Evolutionary conservation across 768 basidiomycete species (phyloP), one percentile per base, ranked within the genome.

Genomic region (Trametes elegans): DNA sequence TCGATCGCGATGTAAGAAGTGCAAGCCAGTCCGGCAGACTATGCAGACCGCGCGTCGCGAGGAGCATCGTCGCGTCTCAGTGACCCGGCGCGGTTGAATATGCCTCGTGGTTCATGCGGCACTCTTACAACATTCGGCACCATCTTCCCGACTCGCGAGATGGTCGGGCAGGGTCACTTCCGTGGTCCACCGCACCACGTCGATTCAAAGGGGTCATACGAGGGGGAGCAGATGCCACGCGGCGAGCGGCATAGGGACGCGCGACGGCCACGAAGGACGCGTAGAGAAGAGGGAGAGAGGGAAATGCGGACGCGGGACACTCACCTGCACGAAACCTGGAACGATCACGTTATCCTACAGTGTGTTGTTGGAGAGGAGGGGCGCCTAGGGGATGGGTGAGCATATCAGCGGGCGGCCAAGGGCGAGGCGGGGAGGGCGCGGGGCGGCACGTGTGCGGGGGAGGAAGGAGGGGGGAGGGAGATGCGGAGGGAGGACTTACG

Each of bases 271-370:
- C 8, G 28, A 9, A 8, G 28, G 43, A 19, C 19, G 24, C 10
- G n/a, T 7, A 8, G 28, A 6, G 18, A 44, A 26, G n/a, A 29
- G 5, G 6, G 14, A 19, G 21, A 45, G 11, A 32, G 43, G 28
- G 43, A 45, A 10, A 10, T 14, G 38, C n/a, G 4, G 10, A n/a
- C n/a, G n/a, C n/a, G n/a, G n/a, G n/a, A n/a, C n/a, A 19, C 43
- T 18, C 18, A 45, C 43, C 29, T 45, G 43, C 28, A 18, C 4
- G 28, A 31, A 32, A 9, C 28, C 43, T 7, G 43, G 43, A 31
- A 45, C 43, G 18, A 45, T 45, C 43, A 45, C 43, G 43, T 45
- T 45, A 45, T 45, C 28, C 28, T 45, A 31, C 43, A 45, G 19
- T 16, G 21, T 31, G 32, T 11, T 31, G 32, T 11, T 31, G n/a